Percentiles rank a stretch among this genome's conserved stretches.
Conservation (phyloP, 768 basidiomycete genomes). For the Cantharellus cinnabarinus region DNA sequence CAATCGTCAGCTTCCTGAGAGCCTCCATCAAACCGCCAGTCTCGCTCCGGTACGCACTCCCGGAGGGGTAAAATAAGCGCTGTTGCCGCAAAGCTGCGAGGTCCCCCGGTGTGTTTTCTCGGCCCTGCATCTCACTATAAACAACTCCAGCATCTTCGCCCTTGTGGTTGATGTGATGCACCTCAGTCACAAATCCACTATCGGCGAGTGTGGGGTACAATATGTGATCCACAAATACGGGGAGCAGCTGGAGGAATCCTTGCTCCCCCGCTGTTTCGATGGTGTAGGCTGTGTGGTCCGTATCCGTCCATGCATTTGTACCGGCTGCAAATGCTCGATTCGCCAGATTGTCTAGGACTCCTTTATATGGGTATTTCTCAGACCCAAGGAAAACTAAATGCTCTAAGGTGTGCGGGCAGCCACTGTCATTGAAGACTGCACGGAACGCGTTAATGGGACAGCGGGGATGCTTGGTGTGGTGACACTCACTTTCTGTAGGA, state of each 20-base stretch:
- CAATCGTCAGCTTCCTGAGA: slow-evolving; percentile 60
- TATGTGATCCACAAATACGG: slow-evolving; percentile 90
- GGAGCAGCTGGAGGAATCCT: slow-evolving; percentile 68
- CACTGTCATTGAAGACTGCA: slow-evolving; percentile 80
- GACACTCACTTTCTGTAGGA: slow-evolving; percentile 60
- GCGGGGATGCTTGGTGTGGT: slow-evolving; percentile 2
- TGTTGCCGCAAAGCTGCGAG: slow-evolving; percentile 79
- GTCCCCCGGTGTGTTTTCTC: slow-evolving; percentile 83
- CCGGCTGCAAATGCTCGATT: slow-evolving; percentile 85
- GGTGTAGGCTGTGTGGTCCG: slow-evolving; percentile 87
- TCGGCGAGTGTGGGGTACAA: slow-evolving; percentile 88
- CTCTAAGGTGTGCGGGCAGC: slow-evolving; percentile 90
- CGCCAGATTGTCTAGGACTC: slow-evolving; percentile 83
- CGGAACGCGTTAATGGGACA: not conserved
- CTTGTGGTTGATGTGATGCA: slow-evolving; percentile 85
- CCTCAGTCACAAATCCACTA: slow-evolving; percentile 54
- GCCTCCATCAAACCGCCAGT: slow-evolving; percentile 93
- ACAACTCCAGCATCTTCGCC: slow-evolving; percentile 92
- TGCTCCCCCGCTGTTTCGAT: slow-evolving; percentile 88
- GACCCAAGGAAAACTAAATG: slow-evolving; percentile 94
- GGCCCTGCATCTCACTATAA: slow-evolving; percentile 91
- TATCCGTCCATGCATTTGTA: slow-evolving; percentile 73
- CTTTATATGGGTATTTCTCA: slow-evolving; percentile 88
- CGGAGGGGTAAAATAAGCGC: slow-evolving; percentile 54
- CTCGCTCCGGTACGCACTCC: slow-evolving; percentile 85